A percentile compares a stretch with the other conserved stretches of the same genome.
Evolutionary conservation across 805 yeast genomes (phyloP).

Genomic region (Phaffomyces thermotolerans): DNA sequence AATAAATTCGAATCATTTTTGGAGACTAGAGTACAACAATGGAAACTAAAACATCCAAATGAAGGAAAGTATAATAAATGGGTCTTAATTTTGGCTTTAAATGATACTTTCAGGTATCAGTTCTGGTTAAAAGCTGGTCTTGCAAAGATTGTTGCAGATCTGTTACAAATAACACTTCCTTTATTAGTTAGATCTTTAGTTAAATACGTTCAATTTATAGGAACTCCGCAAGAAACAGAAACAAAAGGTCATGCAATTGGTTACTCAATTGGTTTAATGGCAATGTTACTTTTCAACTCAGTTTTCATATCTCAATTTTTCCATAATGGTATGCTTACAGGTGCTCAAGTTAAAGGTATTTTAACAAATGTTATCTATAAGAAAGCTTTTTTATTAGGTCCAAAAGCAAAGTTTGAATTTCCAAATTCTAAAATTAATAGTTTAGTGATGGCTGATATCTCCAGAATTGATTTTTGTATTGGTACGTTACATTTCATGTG

Average conservation of each 20-base stretch:
- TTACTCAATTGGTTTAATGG: slow-evolving; percentile 61
- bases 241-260: slow-evolving; percentile 58
- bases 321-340: slow-evolving; percentile 52
- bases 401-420: slow-evolving; percentile 48
- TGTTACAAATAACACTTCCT: slow-evolving; percentile 48
- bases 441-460: slow-evolving; percentile 72
- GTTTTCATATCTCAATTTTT: slow-evolving; percentile 54
- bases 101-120: slow-evolving; percentile 27
- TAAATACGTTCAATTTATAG: slow-evolving; percentile 48
- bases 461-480: slow-evolving; percentile 74
- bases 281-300: slow-evolving; percentile 44
- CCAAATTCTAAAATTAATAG: slow-evolving; percentile 71
- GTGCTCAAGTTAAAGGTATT: slow-evolving; percentile 65
- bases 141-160: slow-evolving; percentile 26
- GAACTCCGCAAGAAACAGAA: slow-evolving; percentile 34
- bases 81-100: slow-evolving; percentile 26
- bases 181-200: slow-evolving; percentile 59
- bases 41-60: slow-evolving; percentile 20
- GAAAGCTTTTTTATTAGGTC: slow-evolving; percentile 58
- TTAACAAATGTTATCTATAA: slow-evolving; percentile 63
- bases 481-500: slow-evolving; percentile 59
- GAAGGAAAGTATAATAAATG: slow-evolving; percentile 17
- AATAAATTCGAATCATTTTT: slow-evolving; percentile 27
- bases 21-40: slow-evolving; percentile 22
- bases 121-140: slow-evolving; percentile 28